phyloP scores from a whole-genome alignment of 169 alveolate genomes.

The Eimeria maxima region DNA sequence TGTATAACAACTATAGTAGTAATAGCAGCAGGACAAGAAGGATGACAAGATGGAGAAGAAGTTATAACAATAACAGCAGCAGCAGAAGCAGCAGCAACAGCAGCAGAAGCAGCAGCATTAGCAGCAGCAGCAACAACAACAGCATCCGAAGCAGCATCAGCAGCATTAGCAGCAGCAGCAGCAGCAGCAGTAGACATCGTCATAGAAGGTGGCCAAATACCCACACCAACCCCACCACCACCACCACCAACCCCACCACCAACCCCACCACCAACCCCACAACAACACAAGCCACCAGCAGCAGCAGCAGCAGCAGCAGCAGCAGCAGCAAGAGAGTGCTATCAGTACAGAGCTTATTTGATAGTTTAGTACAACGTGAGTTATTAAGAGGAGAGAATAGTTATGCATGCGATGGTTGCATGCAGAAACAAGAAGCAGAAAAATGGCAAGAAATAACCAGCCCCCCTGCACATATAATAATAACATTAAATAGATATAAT shows the following conservation, averaged over 20 bases:
- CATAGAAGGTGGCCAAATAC: too few relatives aligned
- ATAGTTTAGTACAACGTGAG: slow-evolving; percentile 88
- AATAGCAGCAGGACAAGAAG: background rate
- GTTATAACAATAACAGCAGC: background rate
- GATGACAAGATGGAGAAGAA: background rate
- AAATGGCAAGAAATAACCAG: slow-evolving; percentile 90
- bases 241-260: too few relatives aligned
- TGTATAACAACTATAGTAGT: background rate
- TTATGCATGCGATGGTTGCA: slow-evolving; percentile 89
- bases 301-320: slow-evolving; percentile 7
- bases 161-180: too few relatives aligned
- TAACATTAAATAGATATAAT: slow-evolving; percentile 87
- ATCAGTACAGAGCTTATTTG: slow-evolving; percentile 88
- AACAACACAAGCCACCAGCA: too few relatives aligned
- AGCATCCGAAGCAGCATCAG: too few relatives aligned
- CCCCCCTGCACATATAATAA: slow-evolving; percentile 92
- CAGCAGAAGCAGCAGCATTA: too few relatives aligned
- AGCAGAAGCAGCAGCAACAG: too few relatives aligned
- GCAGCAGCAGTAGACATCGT: too few relatives aligned
- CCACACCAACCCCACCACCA: too few relatives aligned
- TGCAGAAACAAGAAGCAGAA: slow-evolving; percentile 87
- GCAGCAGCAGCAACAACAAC: too few relatives aligned
- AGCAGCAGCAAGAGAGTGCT: slow-evolving; percentile 34
- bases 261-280: too few relatives aligned
- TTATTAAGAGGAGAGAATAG: slow-evolving; percentile 88